Base-by-base conservation (phyloP, 2,329 filamentous ascomycete genomes). In the Myriosclerotinia duriaeana region DNA sequence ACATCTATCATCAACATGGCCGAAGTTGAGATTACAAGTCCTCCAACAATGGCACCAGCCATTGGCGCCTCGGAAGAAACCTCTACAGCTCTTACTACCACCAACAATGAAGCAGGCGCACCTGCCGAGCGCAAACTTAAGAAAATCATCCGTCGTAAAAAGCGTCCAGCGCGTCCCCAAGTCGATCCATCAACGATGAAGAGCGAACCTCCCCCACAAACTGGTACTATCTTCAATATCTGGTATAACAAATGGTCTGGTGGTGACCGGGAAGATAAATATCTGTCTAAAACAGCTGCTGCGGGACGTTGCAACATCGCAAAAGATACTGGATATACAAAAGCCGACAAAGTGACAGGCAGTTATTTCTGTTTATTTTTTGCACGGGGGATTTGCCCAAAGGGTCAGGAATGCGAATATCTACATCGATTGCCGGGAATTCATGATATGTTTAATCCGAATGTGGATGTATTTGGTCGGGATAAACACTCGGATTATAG, bases 181-280 rank as follows among this genome's bases (percentile, higher is more conserved):
- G 89, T 97, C 74, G 95, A 99, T 75, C 87, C 93, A 1, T 87
- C 89, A 52, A 89, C 89, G 53, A 85, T 96, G 79, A 91, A 90
- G 73, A 89, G 89, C 44, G 92, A 97, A 73, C 90, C 91, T 5
- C 92, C 93, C 20, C 91, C 92, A 1, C 93, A 98, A 75, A 98
- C 94, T 0, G 95, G 95, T 64, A 96, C 92, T 0, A 92, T 93
- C 67, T 99, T 95, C 84, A 99, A 99, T 79, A 96, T 96, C 75
- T 97, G 93, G 94, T 97, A 97, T 80, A 97, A 97, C 81, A 98
- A 97, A 79, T 98, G 94, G 93, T 90, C 89, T 0, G 95, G 95
- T 71, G 95, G 95, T 75, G 95, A 99, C 79, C 87, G 93, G 68
- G 94, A 98, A 76, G 93, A 96, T 81, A 92, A 93, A 73, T 93